Percentiles rank a stretch among this genome's conserved stretches.
Conservation (phyloP, 768 basidiomycete genomes). For the Daedaleopsis nitida region DNA sequence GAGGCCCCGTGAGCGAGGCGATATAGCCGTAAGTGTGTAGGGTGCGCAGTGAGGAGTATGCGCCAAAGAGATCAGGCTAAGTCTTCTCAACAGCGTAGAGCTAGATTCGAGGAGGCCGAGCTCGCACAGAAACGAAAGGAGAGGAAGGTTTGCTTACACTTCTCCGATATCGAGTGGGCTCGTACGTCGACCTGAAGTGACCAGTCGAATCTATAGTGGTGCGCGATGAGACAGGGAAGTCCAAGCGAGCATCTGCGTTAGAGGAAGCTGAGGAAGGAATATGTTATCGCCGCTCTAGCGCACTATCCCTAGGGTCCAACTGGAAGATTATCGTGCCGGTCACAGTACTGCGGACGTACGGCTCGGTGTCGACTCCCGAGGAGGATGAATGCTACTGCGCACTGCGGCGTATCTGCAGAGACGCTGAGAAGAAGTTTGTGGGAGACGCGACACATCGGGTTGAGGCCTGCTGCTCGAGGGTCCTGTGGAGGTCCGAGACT, state of each 20-base stretch:
- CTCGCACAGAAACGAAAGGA: neutral
- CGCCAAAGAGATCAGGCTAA: too few species aligned
- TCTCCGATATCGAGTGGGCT: neutral
- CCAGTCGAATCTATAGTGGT: neutral
- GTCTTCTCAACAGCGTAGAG: too few species aligned
- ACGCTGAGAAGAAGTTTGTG: too few species aligned
- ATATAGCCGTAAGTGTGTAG: too few species aligned
- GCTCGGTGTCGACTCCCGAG: too few species aligned
- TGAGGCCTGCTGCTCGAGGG: too few species aligned
- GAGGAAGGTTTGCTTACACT: neutral
- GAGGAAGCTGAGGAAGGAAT: neutral
- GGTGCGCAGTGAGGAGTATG: too few species aligned
- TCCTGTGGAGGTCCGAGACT: too few species aligned
- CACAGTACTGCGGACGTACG: neutral
- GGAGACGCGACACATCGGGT: too few species aligned
- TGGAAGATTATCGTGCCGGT: neutral
- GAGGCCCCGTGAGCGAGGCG: too few species aligned
- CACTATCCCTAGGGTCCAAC: neutral
- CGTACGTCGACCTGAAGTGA: neutral
- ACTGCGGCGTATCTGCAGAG: too few species aligned
- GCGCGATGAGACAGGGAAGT: neutral
- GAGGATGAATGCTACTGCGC: too few species aligned
- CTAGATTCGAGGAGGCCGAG: neutral
- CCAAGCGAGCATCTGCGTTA: neutral
- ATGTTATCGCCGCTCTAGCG: neutral